Conservation (phyloP, 2,329 filamentous ascomycete species). For the Septoria linicola region DNA sequence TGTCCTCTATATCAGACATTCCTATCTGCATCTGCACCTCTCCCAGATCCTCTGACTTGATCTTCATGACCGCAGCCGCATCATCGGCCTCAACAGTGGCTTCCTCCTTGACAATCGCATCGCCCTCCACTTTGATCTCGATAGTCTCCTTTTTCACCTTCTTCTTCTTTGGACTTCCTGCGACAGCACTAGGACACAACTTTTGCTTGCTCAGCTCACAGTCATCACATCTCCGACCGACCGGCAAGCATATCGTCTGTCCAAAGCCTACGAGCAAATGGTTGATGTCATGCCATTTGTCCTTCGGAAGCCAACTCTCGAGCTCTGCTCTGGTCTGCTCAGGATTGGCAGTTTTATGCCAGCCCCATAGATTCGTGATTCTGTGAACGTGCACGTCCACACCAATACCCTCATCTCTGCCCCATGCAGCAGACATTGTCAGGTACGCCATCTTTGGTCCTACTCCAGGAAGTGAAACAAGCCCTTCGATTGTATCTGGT, state of each 20-base stretch:
- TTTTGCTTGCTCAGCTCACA: conserved; percentile 76
- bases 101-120: conserved; percentile 29
- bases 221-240: conserved; percentile 77
- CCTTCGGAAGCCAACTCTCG: conserved; percentile 77
- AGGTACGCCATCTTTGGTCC: conserved; percentile 95
- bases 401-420: conserved; percentile 72
- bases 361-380: conserved; percentile 91
- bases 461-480: conserved; percentile 78
- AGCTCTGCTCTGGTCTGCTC: conserved; percentile 77
- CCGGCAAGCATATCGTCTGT: conserved; percentile 79
- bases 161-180: conserved; percentile 48
- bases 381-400: conserved; percentile 95
- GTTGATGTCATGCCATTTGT: conserved; percentile 92
- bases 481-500: conserved; percentile 70
- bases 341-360: conserved; percentile 77
- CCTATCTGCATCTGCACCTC: conserved; percentile 24
- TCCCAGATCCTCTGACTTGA: conserved; percentile 31
- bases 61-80: conserved; percentile 30
- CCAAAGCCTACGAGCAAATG: conserved; percentile 83
- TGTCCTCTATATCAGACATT: conserved; percentile 26
- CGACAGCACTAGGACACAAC: conserved; percentile 62
- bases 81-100: conserved; percentile 34
- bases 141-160: conserved; percentile 46
- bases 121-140: conserved; percentile 34
- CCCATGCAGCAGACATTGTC: conserved; percentile 75